Base-by-base conservation (phyloP, 768 basidiomycete genomes). In the Boletus pseudopeckii region DNA sequence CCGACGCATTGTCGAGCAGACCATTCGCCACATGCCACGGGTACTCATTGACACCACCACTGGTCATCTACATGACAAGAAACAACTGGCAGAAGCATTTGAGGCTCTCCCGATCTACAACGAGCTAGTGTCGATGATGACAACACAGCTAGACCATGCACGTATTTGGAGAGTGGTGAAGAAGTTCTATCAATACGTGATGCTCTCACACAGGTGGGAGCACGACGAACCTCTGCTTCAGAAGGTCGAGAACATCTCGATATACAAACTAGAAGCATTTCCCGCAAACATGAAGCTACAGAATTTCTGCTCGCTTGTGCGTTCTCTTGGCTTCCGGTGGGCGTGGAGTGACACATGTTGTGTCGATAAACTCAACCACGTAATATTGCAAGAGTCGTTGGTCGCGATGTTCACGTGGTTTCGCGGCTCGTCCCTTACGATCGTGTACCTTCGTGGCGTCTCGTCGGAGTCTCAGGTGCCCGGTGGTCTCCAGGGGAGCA, bases 331-430 rank as follows among this genome's bases (percentile, higher is more conserved):
- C 1, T 56, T 54, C n/a, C 22, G 5, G 6, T 57, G 56, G 56
- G 56, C 39, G 8, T 56, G 55, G 55, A 36, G 18, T 3, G 56
- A 56, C 10, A 57, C 56, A 7, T 57, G 56, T 24, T 58, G 57
- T 7, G 24, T 58, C 0, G 33, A 58, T 2, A 28, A 43, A 26
- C 2, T 10, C 0, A 24, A 39, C 7, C 34, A 18, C 1, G 45
- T 18, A 1, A 41, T 44, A 1, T 41, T 40, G 4, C 45, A 56
- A 22, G 57, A 58, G 10, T 50, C 57, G 0, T 13, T 56, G 18
- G 41, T 51, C 2, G 48, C 57, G n/a, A 58, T 58, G 57, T 58
- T 58, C 37, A 48, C 5, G 3, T 58, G 57, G 57, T 58, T 56
- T 18, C 40, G 24, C 0, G 32, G 49, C 5, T 42, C 54, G 7